These are phyloP conservation scores for Arthrinium phaeospermum DNA, from an alignment of 2,329 filamentous ascomycete species.

Conservation along the genomic window DNA sequence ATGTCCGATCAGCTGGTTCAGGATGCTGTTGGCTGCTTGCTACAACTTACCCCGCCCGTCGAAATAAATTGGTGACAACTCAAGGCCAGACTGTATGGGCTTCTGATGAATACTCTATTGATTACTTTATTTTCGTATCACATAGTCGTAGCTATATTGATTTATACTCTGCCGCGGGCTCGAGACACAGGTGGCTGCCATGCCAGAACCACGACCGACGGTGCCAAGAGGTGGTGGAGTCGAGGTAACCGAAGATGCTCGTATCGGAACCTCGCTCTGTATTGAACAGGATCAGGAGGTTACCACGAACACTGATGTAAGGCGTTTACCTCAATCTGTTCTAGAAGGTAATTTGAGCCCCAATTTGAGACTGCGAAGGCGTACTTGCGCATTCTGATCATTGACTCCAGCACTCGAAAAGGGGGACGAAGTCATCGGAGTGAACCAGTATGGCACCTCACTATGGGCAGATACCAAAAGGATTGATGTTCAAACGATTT, in stretches of 20 bases:
- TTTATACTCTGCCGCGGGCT: not conserved
- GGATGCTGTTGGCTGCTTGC: not conserved
- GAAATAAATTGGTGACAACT: not conserved
- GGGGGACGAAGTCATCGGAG: constrained; percentile 21
- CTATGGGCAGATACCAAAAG: constrained; percentile 18
- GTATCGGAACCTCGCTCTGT: not conserved
- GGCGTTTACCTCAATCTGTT: not conserved
- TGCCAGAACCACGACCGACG: too few relatives aligned
- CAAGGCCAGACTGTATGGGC: not conserved
- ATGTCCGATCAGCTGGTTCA: not conserved
- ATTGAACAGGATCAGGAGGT: not conserved
- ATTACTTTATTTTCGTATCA: not conserved
- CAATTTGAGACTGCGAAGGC: not conserved
- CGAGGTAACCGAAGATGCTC: not conserved
- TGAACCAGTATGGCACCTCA: constrained; percentile 21
- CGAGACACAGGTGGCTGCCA: not conserved
- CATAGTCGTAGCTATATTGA: not conserved
- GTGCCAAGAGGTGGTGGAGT: not conserved
- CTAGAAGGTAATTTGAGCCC: not conserved
- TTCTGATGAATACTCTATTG: not conserved
- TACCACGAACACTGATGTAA: not conserved
- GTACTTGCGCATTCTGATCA: not conserved
- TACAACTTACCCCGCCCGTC: not conserved
- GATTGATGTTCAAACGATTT: not conserved
- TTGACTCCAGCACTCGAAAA: constrained; percentile 18